Conservation (phyloP, 2,329 filamentous ascomycete genomes). For the Ascosphaera apis region DNA sequence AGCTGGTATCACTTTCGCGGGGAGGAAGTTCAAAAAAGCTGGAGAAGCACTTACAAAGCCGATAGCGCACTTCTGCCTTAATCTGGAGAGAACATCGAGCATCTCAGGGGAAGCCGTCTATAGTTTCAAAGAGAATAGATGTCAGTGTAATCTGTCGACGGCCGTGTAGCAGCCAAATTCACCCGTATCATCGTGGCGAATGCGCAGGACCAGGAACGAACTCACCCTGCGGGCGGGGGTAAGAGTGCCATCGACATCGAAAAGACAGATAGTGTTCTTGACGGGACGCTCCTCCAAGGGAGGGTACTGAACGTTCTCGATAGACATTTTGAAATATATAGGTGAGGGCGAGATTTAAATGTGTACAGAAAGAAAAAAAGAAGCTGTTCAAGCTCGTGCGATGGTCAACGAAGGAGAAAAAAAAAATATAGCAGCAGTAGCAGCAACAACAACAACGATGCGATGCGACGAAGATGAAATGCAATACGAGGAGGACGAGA, state of each 20-base stretch:
- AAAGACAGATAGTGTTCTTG: slow-evolving; percentile 83
- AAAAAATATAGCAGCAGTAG: too few relatives aligned
- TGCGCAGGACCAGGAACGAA: slow-evolving; percentile 3
- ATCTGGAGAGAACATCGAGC: slow-evolving; percentile 51
- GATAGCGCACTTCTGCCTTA: slow-evolving; percentile 73
- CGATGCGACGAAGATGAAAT: too few relatives aligned
- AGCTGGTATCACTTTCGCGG: too few relatives aligned
- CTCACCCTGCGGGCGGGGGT: slow-evolving; percentile 57
- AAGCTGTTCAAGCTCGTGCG: too few relatives aligned
- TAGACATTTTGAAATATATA: slow-evolving; percentile 1
- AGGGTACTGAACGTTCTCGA: slow-evolving; percentile 28
- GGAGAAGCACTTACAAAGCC: slow-evolving; percentile 35
- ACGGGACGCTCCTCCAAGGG: slow-evolving; percentile 63
- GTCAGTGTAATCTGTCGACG: too few relatives aligned
- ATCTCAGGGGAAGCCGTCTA: slow-evolving; percentile 57
- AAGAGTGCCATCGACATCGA: slow-evolving; percentile 89
- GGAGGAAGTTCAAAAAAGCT: too few relatives aligned
- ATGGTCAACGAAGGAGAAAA: too few relatives aligned
- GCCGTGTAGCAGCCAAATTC: too few relatives aligned
- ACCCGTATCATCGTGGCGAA: neutral
- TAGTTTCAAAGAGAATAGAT: slow-evolving; percentile 1
- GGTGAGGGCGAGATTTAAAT: too few relatives aligned
- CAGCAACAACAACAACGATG: too few relatives aligned
- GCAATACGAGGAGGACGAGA: too few relatives aligned
- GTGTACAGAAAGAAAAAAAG: too few relatives aligned